Base-by-base conservation (phyloP, 768 basidiomycete species). In the Cystobasidium tubakii region DNA sequence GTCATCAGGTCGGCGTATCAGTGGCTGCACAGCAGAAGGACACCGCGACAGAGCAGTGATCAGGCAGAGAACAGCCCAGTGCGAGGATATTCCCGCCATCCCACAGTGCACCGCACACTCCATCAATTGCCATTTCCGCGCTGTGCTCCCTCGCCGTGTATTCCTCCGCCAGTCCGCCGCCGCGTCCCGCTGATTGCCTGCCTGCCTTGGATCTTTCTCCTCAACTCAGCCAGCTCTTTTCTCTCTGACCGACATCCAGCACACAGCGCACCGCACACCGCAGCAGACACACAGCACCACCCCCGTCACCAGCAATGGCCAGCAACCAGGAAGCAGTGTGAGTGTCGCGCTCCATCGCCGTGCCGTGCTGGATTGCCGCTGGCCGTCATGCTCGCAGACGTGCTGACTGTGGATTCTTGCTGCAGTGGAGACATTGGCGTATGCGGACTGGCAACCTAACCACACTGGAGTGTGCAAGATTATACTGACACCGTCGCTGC, bases 401-500 rank as follows among this genome's bases (percentile, higher is more conserved):
- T 60, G 33, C 33, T 29, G 25, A 34, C 57, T 29, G 25, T 21
- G 10, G 39, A 34, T 46, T 27, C 3, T 6, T 27, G 21, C 25
- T 65, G 21, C 76, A 78, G 77, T 64, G 77, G 76, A 63, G 77
- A 78, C 67, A 78, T 78, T 75, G 77, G 77, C 34, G 77, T 78
- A 67, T 29, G 77, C 66, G 9, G 7, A 69, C 46, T 54, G 46
- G 55, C 65, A 43, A n/a, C n/a, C n/a, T n/a, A n/a, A n/a, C n/a
- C n/a, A n/a, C n/a, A n/a, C n/a, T n/a, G n/a, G n/a, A n/a, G 42
- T 39, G 15, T 39, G 7, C 7, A 39, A 6, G 39, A 6, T 39
- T 43, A 17, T 21, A 15, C 64, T 34, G 57, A 27, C 7, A 19
- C 33, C 13, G 36, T 36, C 39, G 12, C 50, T 31, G 21, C 4